These are phyloP conservation scores for Trichaptum fuscoviolaceum DNA, from an alignment of 768 basidiomycete genomes.

Conservation along the genomic window DNA sequence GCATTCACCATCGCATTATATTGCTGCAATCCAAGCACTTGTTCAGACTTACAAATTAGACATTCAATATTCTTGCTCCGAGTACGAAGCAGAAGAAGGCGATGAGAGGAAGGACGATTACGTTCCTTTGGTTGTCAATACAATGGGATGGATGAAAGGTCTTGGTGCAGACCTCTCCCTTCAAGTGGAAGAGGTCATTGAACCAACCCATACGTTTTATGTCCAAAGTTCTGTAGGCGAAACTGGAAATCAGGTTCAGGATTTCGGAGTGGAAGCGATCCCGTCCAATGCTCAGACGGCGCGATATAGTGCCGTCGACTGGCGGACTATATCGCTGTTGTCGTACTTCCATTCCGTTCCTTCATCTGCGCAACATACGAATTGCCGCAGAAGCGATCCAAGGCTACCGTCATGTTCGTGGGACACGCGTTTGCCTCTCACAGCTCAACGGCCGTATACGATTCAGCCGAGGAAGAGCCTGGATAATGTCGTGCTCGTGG, in stretches of 20 bases:
- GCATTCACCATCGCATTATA: slow-evolving; percentile 70
- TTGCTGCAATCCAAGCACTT: slow-evolving; percentile 61
- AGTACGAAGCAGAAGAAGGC: slow-evolving; percentile 21
- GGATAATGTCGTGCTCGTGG: slow-evolving; percentile 60
- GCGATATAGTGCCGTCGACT: slow-evolving; percentile 57
- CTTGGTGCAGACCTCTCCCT: slow-evolving; percentile 76
- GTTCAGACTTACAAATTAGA: slow-evolving; percentile 66
- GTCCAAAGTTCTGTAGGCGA: background rate
- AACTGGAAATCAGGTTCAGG: background rate
- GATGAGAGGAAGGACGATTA: slow-evolving; percentile 43
- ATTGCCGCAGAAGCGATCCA: slow-evolving; percentile 15
- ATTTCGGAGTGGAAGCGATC: slow-evolving; percentile 36
- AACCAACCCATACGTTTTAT: slow-evolving; percentile 55
- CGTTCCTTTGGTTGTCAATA: slow-evolving; percentile 88
- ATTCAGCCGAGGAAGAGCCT: slow-evolving; percentile 54
- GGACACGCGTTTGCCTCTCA: slow-evolving; percentile 65
- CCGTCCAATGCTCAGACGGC: slow-evolving; percentile 39
- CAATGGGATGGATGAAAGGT: slow-evolving; percentile 96
- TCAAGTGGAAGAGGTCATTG: slow-evolving; percentile 61
- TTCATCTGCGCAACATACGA: slow-evolving; percentile 21
- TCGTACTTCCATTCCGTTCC: slow-evolving; percentile 68
- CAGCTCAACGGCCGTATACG: slow-evolving; percentile 65
- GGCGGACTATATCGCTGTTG: slow-evolving; percentile 62
- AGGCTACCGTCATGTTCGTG: slow-evolving; percentile 46
- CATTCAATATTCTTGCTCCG: slow-evolving; percentile 42